Conservation (phyloP, 1,284 basidiomycete genomes). For the Tilletia indica region DNA sequence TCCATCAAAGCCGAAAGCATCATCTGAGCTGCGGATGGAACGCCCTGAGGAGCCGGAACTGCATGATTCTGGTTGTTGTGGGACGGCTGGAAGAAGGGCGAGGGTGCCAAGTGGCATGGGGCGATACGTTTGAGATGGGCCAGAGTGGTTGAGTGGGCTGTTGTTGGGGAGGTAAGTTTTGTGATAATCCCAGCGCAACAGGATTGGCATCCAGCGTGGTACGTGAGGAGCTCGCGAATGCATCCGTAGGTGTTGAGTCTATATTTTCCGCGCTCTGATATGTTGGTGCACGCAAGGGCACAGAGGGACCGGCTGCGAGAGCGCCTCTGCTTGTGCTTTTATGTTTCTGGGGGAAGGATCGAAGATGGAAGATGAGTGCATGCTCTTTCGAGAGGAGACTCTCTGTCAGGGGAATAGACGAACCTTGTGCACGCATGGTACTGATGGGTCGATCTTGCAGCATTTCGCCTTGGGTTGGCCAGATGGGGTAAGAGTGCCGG, state of each 20-base stretch:
- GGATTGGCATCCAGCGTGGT: slow-evolving; percentile 32
- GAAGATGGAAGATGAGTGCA: not conserved
- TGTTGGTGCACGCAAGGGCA: not conserved
- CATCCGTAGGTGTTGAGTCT: slow-evolving; percentile 19
- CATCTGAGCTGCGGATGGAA: not conserved
- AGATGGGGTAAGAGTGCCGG: not conserved
- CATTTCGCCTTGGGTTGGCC: slow-evolving; percentile 2
- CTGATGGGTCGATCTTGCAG: slow-evolving; percentile 13
- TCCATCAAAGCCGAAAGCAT: slow-evolving; percentile 7
- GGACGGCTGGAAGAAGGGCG: not conserved
- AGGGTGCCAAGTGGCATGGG: slow-evolving; percentile 4
- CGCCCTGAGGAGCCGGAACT: not conserved
- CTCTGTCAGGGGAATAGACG: not conserved
- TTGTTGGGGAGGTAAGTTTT: slow-evolving; percentile 24
- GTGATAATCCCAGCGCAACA: slow-evolving; percentile 26
- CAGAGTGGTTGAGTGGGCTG: slow-evolving; percentile 16
- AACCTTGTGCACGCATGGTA: slow-evolving; percentile 17
- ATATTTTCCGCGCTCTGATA: not conserved
- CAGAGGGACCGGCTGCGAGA: slow-evolving; percentile 9
- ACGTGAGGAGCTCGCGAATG: slow-evolving; percentile 35
- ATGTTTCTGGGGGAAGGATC: not conserved
- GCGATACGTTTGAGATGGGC: slow-evolving; percentile 9
- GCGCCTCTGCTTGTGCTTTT: not conserved
- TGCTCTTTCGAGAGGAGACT: too few relatives aligned
- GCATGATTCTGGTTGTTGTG: not conserved